These are phyloP conservation scores for Neonothopanus nambi DNA, from an alignment of 1,284 basidiomycete species.

Conservation along the genomic window DNA sequence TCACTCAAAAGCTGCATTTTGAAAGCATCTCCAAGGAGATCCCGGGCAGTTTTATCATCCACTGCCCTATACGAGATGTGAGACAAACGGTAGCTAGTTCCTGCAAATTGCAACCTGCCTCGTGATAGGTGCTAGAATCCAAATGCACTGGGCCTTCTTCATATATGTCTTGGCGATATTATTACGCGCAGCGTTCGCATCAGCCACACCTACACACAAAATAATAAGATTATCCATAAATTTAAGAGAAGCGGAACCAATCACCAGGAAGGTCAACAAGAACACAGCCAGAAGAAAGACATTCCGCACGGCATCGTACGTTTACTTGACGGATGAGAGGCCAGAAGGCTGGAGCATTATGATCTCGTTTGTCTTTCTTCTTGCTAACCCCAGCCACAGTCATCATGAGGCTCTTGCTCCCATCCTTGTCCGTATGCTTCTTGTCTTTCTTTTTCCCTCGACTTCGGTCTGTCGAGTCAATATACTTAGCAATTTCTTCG, in stretches of 20 bases:
- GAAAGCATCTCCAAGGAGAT: conserved; percentile 61
- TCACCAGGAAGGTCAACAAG: conserved; percentile 61
- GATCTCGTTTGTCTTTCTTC: conserved; percentile 33
- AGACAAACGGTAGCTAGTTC: neutral
- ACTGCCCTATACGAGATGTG: conserved; percentile 41
- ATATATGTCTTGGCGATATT: conserved; percentile 60
- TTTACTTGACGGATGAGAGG: conserved; percentile 62
- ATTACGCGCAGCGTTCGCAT: conserved; percentile 58
- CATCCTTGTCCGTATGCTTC: conserved; percentile 37
- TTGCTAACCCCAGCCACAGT: conserved; percentile 30
- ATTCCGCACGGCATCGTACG: conserved; percentile 52
- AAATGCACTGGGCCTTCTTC: conserved; percentile 58
- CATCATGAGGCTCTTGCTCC: conserved; percentile 32
- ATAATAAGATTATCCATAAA: neutral
- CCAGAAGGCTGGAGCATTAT: conserved; percentile 53
- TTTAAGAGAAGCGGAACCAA: neutral
- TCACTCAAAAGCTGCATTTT: conserved; percentile 61
- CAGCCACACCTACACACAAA: conserved; percentile 47
- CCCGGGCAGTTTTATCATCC: conserved; percentile 59
- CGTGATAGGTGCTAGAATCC: conserved; percentile 56
- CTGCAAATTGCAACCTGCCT: neutral
- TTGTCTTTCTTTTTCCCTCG: conserved; percentile 45
- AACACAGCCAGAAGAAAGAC: conserved; percentile 55
- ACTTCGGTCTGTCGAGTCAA: conserved; percentile 63
- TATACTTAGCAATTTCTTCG: conserved; percentile 59